Percentiles rank a stretch among this genome's conserved stretches.
phyloP scores from a whole-genome alignment of 2,329 filamentous ascomycete genomes.

The Lecanicillium sp. region DNA sequence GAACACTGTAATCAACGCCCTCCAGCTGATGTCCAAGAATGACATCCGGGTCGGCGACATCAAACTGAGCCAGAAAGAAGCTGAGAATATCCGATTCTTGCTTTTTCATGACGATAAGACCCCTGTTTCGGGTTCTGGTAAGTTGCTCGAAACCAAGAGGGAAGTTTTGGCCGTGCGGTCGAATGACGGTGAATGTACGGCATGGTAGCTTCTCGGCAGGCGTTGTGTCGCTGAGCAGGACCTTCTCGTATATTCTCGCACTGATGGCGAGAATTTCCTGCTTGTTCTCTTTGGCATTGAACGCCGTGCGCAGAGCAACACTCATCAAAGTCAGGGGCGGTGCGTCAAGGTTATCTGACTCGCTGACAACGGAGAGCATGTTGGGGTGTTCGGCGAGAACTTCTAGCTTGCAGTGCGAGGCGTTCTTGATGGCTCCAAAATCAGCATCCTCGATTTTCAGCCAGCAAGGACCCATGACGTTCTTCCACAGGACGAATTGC shows the following conservation, averaged over 20 bases:
- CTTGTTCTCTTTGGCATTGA: conserved; percentile 90
- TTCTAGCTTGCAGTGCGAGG: conserved; percentile 92
- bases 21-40: conserved; percentile 94
- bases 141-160: conserved; percentile 82
- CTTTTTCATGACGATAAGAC: conserved; percentile 73
- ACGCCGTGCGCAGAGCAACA: conserved; percentile 76
- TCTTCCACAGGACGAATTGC: conserved; percentile 97
- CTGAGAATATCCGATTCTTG: conserved; percentile 79
- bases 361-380: conserved; percentile 64
- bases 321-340: conserved; percentile 96
- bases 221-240: conserved; percentile 81
- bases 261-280: conserved; percentile 92
- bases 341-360: conserved; percentile 73
- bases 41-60: conserved; percentile 86
- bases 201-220: conserved; percentile 83
- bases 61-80: conserved; percentile 83
- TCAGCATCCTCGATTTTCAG: conserved; percentile 82
- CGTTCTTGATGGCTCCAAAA: conserved; percentile 79
- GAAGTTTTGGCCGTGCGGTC: conserved; percentile 69
- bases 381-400: conserved; percentile 74
- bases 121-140: conserved; percentile 63
- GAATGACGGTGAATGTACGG: conserved; percentile 85
- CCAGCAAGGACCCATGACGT: conserved; percentile 99
- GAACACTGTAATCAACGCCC: conserved; percentile 89
- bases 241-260: conserved; percentile 85